These are phyloP conservation scores for Mycena galopus DNA, from an alignment of 768 basidiomycete species.

Conservation along the genomic window DNA sequence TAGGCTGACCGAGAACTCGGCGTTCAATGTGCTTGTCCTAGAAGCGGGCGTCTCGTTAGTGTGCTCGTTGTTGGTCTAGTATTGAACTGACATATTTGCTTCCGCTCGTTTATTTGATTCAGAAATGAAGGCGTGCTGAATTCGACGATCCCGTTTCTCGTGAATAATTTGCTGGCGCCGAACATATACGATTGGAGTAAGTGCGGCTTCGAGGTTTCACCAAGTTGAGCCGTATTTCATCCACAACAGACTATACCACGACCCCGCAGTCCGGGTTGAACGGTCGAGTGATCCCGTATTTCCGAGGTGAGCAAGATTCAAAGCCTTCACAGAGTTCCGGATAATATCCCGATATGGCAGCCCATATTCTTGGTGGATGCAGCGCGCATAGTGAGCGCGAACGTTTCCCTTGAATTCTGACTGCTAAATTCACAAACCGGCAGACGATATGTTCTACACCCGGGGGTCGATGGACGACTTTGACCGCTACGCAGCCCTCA, in stretches of 20 bases:
- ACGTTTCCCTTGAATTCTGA: neutral
- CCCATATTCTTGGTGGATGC: slow-evolving; percentile 45
- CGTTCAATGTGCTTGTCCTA: slow-evolving; percentile 34
- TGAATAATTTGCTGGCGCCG: neutral
- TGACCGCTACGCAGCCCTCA: slow-evolving; percentile 46
- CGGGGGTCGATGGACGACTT: slow-evolving; percentile 49
- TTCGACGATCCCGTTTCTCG: slow-evolving; percentile 18
- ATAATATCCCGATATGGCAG: neutral
- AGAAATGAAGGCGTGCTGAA: slow-evolving; percentile 17
- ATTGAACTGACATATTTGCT: neutral
- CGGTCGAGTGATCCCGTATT: slow-evolving; percentile 27
- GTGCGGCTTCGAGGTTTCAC: neutral
- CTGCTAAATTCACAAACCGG: neutral
- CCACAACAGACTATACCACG: slow-evolving; percentile 34
- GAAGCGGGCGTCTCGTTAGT: slow-evolving; percentile 31
- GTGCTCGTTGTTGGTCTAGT: too few relatives aligned
- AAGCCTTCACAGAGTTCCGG: neutral
- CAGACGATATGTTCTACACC: slow-evolving; percentile 50
- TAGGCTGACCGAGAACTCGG: slow-evolving; percentile 32
- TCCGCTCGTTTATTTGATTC: too few relatives aligned
- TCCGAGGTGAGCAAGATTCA: slow-evolving; percentile 15
- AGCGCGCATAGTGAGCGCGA: slow-evolving; percentile 43
- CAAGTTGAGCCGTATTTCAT: neutral
- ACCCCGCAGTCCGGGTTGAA: slow-evolving; percentile 36
- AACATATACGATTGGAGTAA: slow-evolving; percentile 16